Evolutionary conservation across 371 early-diverging fungal species (phyloP).

Genomic region (Paraphysoderma sedebokerense): DNA sequence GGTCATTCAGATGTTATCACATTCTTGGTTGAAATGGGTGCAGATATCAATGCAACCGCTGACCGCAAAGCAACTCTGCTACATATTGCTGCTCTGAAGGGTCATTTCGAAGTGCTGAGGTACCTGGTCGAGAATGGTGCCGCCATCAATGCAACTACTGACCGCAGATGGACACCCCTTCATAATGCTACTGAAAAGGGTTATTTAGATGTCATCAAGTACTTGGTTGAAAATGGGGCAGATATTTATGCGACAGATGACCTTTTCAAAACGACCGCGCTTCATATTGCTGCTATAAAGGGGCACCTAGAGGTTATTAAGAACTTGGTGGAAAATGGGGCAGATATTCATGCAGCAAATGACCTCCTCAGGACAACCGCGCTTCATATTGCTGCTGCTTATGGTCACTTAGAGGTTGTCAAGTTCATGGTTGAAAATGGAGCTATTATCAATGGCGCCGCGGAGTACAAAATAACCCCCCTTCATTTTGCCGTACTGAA

Average conservation of each 20-base stretch:
- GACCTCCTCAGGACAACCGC: background rate
- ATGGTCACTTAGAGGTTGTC: background rate
- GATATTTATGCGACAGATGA: conserved; percentile 47
- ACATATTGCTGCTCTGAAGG: conserved; percentile 60
- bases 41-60: conserved; percentile 48
- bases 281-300: conserved; percentile 63
- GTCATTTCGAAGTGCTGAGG: conserved; percentile 39
- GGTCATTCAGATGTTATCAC: conserved; percentile 41
- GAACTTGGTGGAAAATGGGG: conserved; percentile 41
- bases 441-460: too few relatives aligned
- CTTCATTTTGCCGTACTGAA: background rate
- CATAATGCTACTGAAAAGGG: conserved; percentile 61
- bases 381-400: background rate
- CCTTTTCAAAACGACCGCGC: conserved; percentile 52
- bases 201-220: conserved; percentile 31
- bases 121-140: conserved; percentile 46
- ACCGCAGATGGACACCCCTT: conserved; percentile 55
- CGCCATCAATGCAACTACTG: too few relatives aligned
- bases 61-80: conserved; percentile 56
- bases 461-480: background rate
- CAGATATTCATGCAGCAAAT: too few relatives aligned
- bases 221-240: conserved; percentile 49
- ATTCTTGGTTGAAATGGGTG: conserved; percentile 47
- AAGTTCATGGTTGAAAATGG: background rate
- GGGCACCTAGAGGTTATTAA: conserved; percentile 42